Evolutionary conservation across 2,329 filamentous ascomycete genomes (phyloP), one percentile per base, ranked within the genome.

Genomic region (Epichloe brachyelytri): DNA sequence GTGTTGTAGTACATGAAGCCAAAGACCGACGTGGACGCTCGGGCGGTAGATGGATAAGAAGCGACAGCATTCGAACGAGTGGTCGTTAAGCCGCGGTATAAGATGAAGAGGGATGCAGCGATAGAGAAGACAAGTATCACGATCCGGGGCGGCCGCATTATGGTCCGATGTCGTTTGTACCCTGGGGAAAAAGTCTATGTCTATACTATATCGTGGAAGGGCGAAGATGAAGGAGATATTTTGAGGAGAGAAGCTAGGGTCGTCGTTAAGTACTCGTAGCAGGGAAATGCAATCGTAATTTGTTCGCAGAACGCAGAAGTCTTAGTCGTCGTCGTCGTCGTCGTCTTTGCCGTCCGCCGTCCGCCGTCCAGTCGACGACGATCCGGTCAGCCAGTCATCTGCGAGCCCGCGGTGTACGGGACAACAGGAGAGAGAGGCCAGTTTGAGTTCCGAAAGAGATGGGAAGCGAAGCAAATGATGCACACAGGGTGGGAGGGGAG

Each of bases 1-100:
- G 82, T 75, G 53, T 81, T 82, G 66, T 87, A 86, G 56, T 83
- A 83, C 67, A 87, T 81, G 56, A 87, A 71, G 39, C 65, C 61
- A 57, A 65, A 65, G 39, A 66, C 55, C 6, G 63, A 61, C 43
- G 59, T 61, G 43, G 55, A 54, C 26, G 58, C 48, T 46, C 54
- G 55, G 47, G 55, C 34, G 36, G 55, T 56, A 41, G 60, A 47
- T 45, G 60, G 57, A 52, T 59, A 58, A 43, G 58, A 53, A 40
- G 53, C 57, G 57, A 37, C 52, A 11, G 56, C 58, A 52, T 59
- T 57, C 45, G 58, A 52, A 49, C 58, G 60, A 33, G 58, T 56
- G 48, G 63, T 54, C n/a, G 67, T 68, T 58, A 79, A 61, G 53
- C 75, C 70, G 56, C 77, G 76, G 60, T 72, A 76, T 55, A 79